These are phyloP conservation scores for Ziziphus jujuba DNA, from an alignment of 306 rosid genomes.

Conservation along the genomic window DNA sequence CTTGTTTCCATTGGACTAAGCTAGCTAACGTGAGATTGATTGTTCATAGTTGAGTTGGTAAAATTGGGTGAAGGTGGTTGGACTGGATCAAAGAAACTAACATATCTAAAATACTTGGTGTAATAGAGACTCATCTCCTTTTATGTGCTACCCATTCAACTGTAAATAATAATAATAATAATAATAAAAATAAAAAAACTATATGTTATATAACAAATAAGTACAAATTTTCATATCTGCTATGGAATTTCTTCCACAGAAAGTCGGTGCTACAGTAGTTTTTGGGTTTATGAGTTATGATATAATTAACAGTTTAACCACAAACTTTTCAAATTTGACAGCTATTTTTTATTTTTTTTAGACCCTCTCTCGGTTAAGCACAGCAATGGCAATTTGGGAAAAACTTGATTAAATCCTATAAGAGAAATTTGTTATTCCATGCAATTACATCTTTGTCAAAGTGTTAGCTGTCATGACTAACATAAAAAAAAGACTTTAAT, in stretches of 20 bases:
- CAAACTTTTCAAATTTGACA: no score
- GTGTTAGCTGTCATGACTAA: slow-evolving; percentile 50
- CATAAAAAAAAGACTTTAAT: slow-evolving; percentile 18
- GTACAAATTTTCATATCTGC: slow-evolving; percentile 21
- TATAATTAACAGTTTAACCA: no score
- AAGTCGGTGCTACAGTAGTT: slow-evolving; percentile 22
- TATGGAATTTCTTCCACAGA: not conserved
- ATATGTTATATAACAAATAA: no score
- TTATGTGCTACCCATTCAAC: not conserved
- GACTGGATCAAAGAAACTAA: slow-evolving; percentile 46
- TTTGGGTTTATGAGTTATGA: not conserved
- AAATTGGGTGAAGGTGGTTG: slow-evolving; percentile 95
- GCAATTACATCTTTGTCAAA: slow-evolving; percentile 53
- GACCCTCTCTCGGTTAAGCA: no score
- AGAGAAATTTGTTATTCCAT: slow-evolving; percentile 11
- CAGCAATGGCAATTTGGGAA: slow-evolving; percentile 17
- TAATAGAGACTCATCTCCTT: slow-evolving; percentile 27
- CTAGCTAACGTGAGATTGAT: slow-evolving; percentile 10
- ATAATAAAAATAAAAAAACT: no score
- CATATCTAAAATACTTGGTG: slow-evolving; percentile 28
- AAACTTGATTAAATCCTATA: not conserved
- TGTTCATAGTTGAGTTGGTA: slow-evolving; percentile 57
- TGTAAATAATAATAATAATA: no score
- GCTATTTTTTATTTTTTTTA: no score
- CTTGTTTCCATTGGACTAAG: slow-evolving; percentile 49